phyloP scores from a whole-genome alignment of 2,329 filamentous ascomycete species.

The Penicillium italicum region DNA sequence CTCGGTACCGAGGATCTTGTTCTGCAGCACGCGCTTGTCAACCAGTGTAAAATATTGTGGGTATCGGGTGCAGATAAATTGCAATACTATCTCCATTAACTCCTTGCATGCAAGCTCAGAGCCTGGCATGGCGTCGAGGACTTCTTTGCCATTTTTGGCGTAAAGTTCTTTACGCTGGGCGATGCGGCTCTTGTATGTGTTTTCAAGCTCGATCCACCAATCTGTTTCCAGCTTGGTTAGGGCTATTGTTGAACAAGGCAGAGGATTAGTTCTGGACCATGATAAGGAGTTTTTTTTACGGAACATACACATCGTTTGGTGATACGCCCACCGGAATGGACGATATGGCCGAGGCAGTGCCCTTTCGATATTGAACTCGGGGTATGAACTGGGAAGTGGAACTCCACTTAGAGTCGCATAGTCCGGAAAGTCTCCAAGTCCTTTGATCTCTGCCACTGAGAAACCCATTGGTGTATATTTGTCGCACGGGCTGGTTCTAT shows the following conservation, averaged over 20 bases:
- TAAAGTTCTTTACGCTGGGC: constrained; percentile 65
- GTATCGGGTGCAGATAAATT: constrained; percentile 75
- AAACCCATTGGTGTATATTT: constrained; percentile 66
- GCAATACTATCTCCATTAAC: constrained; percentile 79
- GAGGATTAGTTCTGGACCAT: neutral
- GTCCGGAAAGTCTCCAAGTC: constrained; percentile 72
- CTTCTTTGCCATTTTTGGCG: constrained; percentile 57
- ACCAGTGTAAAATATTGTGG: constrained; percentile 66
- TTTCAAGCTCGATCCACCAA: constrained; percentile 88
- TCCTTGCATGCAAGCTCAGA: constrained; percentile 78
- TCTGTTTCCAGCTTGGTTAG: constrained; percentile 73
- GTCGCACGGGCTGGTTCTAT: constrained; percentile 31
- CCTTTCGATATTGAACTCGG: constrained; percentile 63
- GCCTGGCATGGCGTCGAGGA: constrained; percentile 68
- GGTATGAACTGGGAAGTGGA: constrained; percentile 62
- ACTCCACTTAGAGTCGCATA: constrained; percentile 73
- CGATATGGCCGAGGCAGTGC: constrained; percentile 72
- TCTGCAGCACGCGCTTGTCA: constrained; percentile 59
- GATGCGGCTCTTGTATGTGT: constrained; percentile 65
- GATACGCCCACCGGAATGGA: constrained; percentile 78
- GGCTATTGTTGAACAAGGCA: constrained; percentile 47
- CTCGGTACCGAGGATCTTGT: constrained; percentile 62
- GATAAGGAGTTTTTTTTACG: neutral
- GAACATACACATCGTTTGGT: constrained; percentile 83
- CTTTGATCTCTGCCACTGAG: constrained; percentile 64